phyloP scores from a whole-genome alignment of 768 basidiomycete genomes.

The Leccinum fibrillosum region DNA sequence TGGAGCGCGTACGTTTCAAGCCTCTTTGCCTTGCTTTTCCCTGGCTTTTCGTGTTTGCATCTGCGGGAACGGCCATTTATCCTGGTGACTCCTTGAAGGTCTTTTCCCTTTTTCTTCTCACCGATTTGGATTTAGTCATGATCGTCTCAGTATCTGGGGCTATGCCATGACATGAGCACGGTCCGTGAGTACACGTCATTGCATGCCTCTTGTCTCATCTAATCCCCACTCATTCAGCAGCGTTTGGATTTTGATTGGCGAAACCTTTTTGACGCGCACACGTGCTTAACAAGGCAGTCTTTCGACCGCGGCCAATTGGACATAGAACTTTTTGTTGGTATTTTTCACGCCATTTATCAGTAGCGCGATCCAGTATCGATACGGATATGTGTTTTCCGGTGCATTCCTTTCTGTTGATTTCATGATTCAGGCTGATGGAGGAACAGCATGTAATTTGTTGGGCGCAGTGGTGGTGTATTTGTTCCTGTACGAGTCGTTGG shows the following conservation, averaged over 20 bases:
- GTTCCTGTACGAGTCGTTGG: too few relatives aligned
- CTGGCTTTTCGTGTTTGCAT: conserved; percentile 49
- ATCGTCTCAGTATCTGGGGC: conserved; percentile 29
- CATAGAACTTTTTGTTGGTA: conserved; percentile 68
- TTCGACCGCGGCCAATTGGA: conserved; percentile 64
- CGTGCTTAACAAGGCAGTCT: conserved; percentile 70
- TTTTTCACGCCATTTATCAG: conserved; percentile 81
- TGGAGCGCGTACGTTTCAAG: conserved; percentile 50
- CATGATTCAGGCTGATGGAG: neutral
- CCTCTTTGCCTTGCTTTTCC: neutral
- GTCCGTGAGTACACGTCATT: conserved; percentile 36
- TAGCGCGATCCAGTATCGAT: conserved; percentile 43
- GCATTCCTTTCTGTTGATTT: conserved; percentile 6
- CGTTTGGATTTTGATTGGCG: conserved; percentile 75
- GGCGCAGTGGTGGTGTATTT: too few relatives aligned
- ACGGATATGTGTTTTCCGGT: conserved; percentile 46
- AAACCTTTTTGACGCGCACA: conserved; percentile 72
- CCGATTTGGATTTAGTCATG: conserved; percentile 40
- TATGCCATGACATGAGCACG: conserved; percentile 45
- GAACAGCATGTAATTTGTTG: conserved; percentile 24
- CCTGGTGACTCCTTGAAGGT: too few relatives aligned
- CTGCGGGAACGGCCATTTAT: conserved; percentile 42
- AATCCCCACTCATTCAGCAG: conserved; percentile 34
- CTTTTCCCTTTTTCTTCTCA: neutral
- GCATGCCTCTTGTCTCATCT: neutral